A percentile compares a stretch with the other conserved stretches of the same genome.
Evolutionary conservation across 768 basidiomycete species (phyloP).

Genomic region (Lactarius deliciosus): DNA sequence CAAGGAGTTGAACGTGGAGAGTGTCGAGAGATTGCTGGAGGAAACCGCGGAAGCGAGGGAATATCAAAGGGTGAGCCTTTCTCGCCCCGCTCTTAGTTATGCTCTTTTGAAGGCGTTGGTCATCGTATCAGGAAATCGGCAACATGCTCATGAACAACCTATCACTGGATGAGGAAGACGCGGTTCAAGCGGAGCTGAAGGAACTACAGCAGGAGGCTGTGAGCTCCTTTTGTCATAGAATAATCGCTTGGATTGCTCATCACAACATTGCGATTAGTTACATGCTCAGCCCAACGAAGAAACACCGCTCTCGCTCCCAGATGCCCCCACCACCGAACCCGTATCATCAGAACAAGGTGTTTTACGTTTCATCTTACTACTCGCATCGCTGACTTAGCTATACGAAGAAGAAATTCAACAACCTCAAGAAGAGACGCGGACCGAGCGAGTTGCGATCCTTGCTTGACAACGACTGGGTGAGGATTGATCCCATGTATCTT

Average conservation of each 20-base stretch:
- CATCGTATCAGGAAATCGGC: slow-evolving; percentile 73
- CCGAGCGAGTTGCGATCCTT: slow-evolving; percentile 35
- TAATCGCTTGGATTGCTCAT: slow-evolving; percentile 33
- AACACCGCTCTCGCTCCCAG: slow-evolving; percentile 48
- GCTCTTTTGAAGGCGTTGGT: slow-evolving; percentile 4
- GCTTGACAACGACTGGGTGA: slow-evolving; percentile 27
- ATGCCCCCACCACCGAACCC: slow-evolving; percentile 51
- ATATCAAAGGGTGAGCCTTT: slow-evolving; percentile 72
- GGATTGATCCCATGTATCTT: slow-evolving; percentile 3
- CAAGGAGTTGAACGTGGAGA: slow-evolving; percentile 87
- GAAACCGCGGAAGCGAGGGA: slow-evolving; percentile 91
- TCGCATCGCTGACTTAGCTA: not conserved
- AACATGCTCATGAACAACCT: slow-evolving; percentile 82
- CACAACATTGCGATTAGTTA: slow-evolving; percentile 27
- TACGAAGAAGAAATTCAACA: slow-evolving; percentile 16
- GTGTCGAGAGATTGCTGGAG: slow-evolving; percentile 90
- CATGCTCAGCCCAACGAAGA: slow-evolving; percentile 29
- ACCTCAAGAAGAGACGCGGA: slow-evolving; percentile 7
- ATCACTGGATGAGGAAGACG: slow-evolving; percentile 89
- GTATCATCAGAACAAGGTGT: slow-evolving; percentile 38
- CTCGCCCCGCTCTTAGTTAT: not conserved
- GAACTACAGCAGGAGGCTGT: slow-evolving; percentile 66
- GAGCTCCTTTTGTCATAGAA: slow-evolving; percentile 31
- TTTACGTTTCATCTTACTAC: slow-evolving; percentile 4
- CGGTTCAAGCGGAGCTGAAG: slow-evolving; percentile 80